Base-by-base conservation (phyloP, 257 asterid species). In the Schizonepeta tenuifolia region DNA sequence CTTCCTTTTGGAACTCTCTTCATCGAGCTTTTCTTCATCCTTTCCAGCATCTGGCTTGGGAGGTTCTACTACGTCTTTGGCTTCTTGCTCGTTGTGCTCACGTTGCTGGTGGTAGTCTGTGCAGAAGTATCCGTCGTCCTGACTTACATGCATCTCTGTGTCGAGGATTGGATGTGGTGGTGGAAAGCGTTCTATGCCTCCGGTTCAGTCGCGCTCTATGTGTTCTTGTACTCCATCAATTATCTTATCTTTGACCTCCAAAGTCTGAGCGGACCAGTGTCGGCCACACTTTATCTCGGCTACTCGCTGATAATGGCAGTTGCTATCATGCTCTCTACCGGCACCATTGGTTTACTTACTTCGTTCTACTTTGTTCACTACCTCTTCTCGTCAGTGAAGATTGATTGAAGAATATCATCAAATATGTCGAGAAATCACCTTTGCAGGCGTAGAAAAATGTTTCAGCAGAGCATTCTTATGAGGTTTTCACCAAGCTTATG, bases 151-250 rank as follows among this genome's bases (percentile, higher is more conserved):
- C 96, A 92, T 77, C 90, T 92, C 12, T 89, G 96, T 28, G 95
- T 88, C 5, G 97, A 92, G 87, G 97, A 92, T 31, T 92, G 96
- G 96, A 85, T 80, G 95, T 92, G 97, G 97, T 92, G 97, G 97
- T 92, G 97, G 97, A 92, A 92, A 79, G 87, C 96, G 5, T 89
- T 87, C 82, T 89, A 76, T 12, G 95, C 96, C 56, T 88, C 96
- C 0, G 93, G 96, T 31, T 92, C 96, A 11, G 97, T 92, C 20
- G 90, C 96, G 1, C 77, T 92, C 0, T 92, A 89, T 15, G 93
- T 92, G 36, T 92, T 88, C 85, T 49, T 89, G 56, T 92, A 89
- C 84, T 92, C 95, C 72, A 80, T 89, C 84, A 88, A 92, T 56
- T 89, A 89, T 83, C 83, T 89, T 50, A 83, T 89, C n/a, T 92